These are phyloP conservation scores for Zymoseptoria passerinii DNA, from an alignment of 2,329 filamentous ascomycete genomes.

Conservation along the genomic window DNA sequence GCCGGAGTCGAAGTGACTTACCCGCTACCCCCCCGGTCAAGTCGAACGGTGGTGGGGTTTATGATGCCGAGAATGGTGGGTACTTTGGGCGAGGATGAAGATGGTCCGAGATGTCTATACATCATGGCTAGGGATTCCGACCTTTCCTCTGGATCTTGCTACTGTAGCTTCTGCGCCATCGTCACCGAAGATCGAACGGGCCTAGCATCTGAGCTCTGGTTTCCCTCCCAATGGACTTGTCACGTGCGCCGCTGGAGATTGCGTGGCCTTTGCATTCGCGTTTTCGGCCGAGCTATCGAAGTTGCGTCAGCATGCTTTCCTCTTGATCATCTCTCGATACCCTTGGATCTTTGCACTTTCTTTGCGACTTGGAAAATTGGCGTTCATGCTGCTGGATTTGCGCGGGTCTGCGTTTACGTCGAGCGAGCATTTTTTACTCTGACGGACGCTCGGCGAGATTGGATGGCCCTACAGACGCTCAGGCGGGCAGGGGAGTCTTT, in stretches of 20 bases:
- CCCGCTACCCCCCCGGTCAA: slow-evolving; percentile 14
- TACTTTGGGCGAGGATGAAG: not conserved
- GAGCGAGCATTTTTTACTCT: not conserved
- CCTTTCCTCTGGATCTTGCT: not conserved
- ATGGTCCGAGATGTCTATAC: not conserved
- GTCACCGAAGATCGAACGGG: not conserved
- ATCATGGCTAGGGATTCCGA: too few relatives aligned
- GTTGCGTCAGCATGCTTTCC: not conserved
- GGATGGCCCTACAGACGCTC: not conserved
- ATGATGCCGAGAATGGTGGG: not conserved
- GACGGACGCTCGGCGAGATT: too few relatives aligned
- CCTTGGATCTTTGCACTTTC: not conserved
- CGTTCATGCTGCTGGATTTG: not conserved
- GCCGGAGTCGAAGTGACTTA: slow-evolving; percentile 16
- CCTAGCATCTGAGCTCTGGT: not conserved
- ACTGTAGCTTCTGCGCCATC: not conserved
- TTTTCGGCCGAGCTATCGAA: not conserved
- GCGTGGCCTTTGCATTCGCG: not conserved
- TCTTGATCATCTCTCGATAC: not conserved
- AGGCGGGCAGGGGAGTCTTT: not conserved
- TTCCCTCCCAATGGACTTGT: not conserved
- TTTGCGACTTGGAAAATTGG: not conserved
- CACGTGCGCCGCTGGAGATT: not conserved
- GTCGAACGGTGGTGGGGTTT: slow-evolving; percentile 5
- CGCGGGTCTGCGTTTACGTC: not conserved